Percentiles rank a stretch among this genome's conserved stretches.
Evolutionary conservation across 148 eudicot genomes (phyloP).

Genomic region (Arbutus unedo): DNA sequence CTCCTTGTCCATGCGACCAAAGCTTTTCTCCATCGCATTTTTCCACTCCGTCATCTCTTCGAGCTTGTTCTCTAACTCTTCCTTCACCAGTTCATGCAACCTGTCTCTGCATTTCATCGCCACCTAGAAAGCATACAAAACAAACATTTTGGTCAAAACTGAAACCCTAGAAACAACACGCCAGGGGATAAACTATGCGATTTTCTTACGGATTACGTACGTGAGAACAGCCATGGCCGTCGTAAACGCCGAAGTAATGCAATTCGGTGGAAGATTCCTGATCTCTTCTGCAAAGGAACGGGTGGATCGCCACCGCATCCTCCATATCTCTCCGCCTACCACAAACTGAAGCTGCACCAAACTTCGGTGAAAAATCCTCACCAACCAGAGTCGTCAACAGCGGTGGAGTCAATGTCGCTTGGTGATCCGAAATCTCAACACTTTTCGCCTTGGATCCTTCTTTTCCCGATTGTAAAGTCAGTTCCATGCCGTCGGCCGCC

Average conservation of each 20-base stretch:
- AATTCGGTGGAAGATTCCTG: constrained; percentile 11
- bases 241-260: constrained; percentile 76
- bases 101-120: constrained; percentile 46
- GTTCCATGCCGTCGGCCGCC: neutral
- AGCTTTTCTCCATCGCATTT: constrained; percentile 63
- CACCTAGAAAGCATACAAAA: constrained; percentile 26
- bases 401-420: neutral
- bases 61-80: constrained; percentile 26
- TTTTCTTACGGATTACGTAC: constrained; percentile 24
- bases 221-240: constrained; percentile 90
- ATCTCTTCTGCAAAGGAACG: constrained; percentile 34
- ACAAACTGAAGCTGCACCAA: constrained; percentile 63
- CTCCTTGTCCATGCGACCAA: constrained; percentile 68
- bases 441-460: neutral
- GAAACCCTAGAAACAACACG: neutral
- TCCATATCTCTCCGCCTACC: constrained; percentile 81
- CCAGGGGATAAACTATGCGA: neutral
- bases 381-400: neutral
- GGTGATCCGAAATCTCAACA: neutral
- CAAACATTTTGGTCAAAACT: neutral
- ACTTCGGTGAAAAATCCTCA: constrained; percentile 32
- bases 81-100: constrained; percentile 40
- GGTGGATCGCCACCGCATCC: constrained; percentile 66
- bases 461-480: neutral
- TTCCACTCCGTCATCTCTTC: constrained; percentile 34